phyloP scores from a whole-genome alignment of 345 rosid species.

The Isatis tinctoria region DNA sequence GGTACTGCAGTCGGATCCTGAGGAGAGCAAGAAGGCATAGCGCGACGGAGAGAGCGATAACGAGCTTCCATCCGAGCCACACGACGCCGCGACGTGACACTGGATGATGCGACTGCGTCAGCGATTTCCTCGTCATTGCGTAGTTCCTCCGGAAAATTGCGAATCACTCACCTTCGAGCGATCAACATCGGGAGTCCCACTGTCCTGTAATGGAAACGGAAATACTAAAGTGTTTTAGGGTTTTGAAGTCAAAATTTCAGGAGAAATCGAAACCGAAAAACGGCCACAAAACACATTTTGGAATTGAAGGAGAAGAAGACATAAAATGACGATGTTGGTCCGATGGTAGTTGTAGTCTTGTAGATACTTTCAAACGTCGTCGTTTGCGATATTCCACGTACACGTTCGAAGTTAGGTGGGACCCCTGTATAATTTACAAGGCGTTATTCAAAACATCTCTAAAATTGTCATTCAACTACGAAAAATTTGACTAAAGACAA shows the following conservation, averaged over 20 bases:
- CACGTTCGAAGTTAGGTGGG: neutral
- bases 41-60: slow-evolving; percentile 46
- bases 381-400: neutral
- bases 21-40: slow-evolving; percentile 60
- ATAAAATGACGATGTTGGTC: neutral
- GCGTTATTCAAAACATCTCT: neutral
- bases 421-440: neutral
- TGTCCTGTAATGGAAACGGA: neutral
- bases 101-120: slow-evolving; percentile 5
- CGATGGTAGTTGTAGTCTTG: neutral
- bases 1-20: slow-evolving; percentile 46
- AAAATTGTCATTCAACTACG: neutral
- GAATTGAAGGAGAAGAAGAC: neutral
- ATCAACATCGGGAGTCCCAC: slow-evolving; percentile 14
- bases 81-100: slow-evolving; percentile 43
- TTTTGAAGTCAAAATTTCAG: slow-evolving; percentile 6
- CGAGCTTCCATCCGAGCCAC: slow-evolving; percentile 68
- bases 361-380: neutral
- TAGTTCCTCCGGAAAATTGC: neutral
- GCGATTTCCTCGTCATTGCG: slow-evolving; percentile 50
- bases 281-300: neutral
- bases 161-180: slow-evolving; percentile 14
- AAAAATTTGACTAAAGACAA: neutral
- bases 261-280: slow-evolving; percentile 6
- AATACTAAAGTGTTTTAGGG: neutral